A percentile compares a stretch with the other conserved stretches of the same genome.
Evolutionary conservation across 441 rosid genomes (phyloP).

Genomic region (Corymbia citriodora): DNA sequence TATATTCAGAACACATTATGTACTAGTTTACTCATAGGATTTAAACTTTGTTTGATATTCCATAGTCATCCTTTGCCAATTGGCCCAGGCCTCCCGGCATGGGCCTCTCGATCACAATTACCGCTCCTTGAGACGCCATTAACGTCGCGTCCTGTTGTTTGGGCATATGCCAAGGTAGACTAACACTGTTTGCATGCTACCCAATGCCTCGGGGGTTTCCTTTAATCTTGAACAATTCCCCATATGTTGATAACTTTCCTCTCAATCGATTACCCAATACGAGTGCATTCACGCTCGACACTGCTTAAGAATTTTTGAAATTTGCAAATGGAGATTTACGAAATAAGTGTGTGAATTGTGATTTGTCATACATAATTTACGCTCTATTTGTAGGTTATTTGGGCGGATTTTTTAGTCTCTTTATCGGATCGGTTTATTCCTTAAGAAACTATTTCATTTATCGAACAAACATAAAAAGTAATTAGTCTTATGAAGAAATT

Average conservation of each 20-base stretch:
- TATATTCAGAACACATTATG: background rate
- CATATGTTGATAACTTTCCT: background rate
- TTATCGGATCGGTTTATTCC: background rate
- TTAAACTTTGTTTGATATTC: background rate
- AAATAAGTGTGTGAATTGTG: background rate
- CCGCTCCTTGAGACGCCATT: rapidly evolving
- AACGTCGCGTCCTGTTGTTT: background rate
- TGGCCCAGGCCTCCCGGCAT: background rate
- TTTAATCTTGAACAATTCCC: background rate
- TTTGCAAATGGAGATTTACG: background rate
- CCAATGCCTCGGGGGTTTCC: background rate
- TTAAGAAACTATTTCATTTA: background rate
- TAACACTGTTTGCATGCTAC: background rate
- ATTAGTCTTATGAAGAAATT: background rate
- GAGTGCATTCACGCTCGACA: background rate
- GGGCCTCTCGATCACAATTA: background rate
- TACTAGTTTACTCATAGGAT: background rate
- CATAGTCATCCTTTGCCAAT: background rate
- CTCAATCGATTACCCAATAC: background rate
- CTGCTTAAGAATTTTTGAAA: background rate
- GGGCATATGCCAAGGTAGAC: background rate
- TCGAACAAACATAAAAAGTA: background rate
- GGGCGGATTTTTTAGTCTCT: background rate
- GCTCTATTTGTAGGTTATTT: background rate
- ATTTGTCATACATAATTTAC: background rate